Percentiles rank a stretch among this genome's conserved stretches.
phyloP scores from a whole-genome alignment of 371 early-diverging fungal species.

The Saksenaea oblongispora region DNA sequence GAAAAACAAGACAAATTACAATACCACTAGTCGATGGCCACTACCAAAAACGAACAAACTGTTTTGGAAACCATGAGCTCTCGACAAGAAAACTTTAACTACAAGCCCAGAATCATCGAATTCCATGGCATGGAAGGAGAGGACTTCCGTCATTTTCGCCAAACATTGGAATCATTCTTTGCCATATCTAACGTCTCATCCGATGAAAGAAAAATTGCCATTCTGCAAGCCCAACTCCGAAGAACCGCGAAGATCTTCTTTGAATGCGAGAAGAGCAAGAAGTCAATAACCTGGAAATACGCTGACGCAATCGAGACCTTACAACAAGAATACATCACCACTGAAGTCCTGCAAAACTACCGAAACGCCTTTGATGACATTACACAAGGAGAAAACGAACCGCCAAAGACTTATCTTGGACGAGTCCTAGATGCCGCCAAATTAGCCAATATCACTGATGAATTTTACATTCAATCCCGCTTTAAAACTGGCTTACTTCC shows the following conservation, averaged over 20 bases:
- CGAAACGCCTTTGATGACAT: slow-evolving; percentile 8
- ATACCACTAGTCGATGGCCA: no score
- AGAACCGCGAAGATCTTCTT: background rate
- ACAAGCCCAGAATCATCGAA: no score
- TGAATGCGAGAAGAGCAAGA: background rate
- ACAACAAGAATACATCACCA: slow-evolving; percentile 7
- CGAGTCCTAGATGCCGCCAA: slow-evolving; percentile 12
- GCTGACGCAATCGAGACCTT: slow-evolving; percentile 3
- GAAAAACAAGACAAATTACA: no score
- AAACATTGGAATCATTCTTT: slow-evolving; percentile 7
- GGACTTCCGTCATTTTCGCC: slow-evolving; percentile 11
- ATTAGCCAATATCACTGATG: background rate
- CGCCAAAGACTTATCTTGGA: slow-evolving; percentile 4
- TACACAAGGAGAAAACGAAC: slow-evolving; percentile 14
- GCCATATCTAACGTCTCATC: background rate
- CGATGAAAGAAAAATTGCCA: slow-evolving; percentile 3
- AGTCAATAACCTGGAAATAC: background rate
- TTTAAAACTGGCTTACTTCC: slow-evolving; percentile 9
- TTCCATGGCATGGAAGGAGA: slow-evolving; percentile 16
- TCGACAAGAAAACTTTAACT: no score
- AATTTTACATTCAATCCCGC: background rate
- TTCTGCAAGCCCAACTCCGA: slow-evolving; percentile 4
- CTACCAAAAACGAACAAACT: no score
- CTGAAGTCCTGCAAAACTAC: slow-evolving; percentile 3
- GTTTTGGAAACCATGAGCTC: no score